Percentiles rank a stretch among this genome's conserved stretches.
Conservation (phyloP, 805 yeast species). For the Suhomyces emberorum region DNA sequence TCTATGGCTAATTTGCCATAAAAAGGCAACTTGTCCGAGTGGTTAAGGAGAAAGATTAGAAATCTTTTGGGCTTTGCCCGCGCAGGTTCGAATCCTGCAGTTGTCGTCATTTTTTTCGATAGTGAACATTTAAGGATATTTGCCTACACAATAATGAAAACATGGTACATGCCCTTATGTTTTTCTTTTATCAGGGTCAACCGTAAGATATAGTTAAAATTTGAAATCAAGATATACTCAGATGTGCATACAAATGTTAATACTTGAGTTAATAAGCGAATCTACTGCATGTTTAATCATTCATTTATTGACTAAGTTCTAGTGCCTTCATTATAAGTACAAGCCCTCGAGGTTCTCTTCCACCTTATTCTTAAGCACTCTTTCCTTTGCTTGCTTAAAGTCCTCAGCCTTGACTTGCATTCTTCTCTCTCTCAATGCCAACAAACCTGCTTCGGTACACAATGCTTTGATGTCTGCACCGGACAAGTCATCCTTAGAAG, state of each 20-base stretch:
- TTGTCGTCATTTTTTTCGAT: conserved; percentile 54
- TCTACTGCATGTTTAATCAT: no score
- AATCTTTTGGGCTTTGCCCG: conserved; percentile 36
- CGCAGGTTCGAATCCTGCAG: conserved; percentile 67
- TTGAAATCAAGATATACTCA: no score
- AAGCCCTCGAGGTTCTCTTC: conserved; percentile 95
- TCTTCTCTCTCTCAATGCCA: conserved; percentile 93
- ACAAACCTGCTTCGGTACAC: conserved; percentile 94
- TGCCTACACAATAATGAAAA: no score
- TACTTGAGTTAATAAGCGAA: no score
- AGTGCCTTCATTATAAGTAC: conserved; percentile 73
- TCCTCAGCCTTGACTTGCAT: conserved; percentile 96
- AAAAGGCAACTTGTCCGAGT: conserved; percentile 51
- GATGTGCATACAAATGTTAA: no score
- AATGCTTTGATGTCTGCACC: conserved; percentile 98
- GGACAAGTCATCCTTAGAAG: conserved; percentile 87
- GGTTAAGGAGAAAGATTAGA: conserved; percentile 62
- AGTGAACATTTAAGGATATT: no score
- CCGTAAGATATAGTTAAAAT: no score
- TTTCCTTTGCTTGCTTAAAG: conserved; percentile 88
- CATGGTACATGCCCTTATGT: no score
- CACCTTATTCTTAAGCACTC: conserved; percentile 92
- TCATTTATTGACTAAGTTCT: no score
- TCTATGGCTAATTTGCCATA: no score
- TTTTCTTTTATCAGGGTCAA: no score